A percentile compares a stretch with the other conserved stretches of the same genome.
Evolutionary conservation across 2,329 filamentous ascomycete genomes (phyloP).

Genomic region (Didymella pomorum): DNA sequence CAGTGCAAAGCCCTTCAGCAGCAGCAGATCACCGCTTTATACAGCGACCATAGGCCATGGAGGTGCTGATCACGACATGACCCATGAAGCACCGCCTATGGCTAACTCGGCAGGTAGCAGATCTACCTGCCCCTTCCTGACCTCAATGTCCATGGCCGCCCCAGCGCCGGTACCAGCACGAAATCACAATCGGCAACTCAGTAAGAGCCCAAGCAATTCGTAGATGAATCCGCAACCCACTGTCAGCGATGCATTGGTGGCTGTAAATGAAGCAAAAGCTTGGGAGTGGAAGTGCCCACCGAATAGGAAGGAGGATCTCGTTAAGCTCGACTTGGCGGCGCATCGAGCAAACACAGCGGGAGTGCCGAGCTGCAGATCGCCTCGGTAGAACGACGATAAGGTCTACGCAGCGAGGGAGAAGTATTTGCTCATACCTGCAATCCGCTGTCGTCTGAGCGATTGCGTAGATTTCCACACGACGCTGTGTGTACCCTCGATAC

Average conservation of each 20-base stretch:
- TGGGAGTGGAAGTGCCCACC: slow-evolving; percentile 28
- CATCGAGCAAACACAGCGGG: slow-evolving; percentile 23
- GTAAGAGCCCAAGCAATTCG: slow-evolving; percentile 22
- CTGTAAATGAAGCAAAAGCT: slow-evolving; percentile 45
- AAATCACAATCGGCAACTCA: slow-evolving; percentile 34
- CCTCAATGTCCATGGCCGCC: slow-evolving; percentile 25
- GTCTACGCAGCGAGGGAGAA: background rate
- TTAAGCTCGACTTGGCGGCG: slow-evolving; percentile 39
- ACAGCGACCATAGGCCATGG: slow-evolving; percentile 8
- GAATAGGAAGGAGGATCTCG: slow-evolving; percentile 46
- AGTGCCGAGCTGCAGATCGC: slow-evolving; percentile 31
- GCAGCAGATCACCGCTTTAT: slow-evolving; percentile 11
- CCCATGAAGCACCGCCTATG: slow-evolving; percentile 25
- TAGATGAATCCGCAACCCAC: slow-evolving; percentile 33
- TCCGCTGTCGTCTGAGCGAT: background rate
- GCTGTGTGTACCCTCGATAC: background rate
- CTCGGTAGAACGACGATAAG: slow-evolving; percentile 25
- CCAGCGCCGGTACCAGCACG: slow-evolving; percentile 23
- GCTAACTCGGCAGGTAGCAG: slow-evolving; percentile 42
- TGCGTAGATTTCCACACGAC: background rate
- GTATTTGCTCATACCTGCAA: slow-evolving; percentile 2
- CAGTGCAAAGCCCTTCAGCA: slow-evolving; percentile 3
- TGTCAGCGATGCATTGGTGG: slow-evolving; percentile 36
- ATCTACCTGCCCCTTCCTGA: slow-evolving; percentile 39
- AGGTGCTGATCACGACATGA: slow-evolving; percentile 20